A percentile compares a stretch with the other conserved stretches of the same genome.
These are phyloP conservation scores for Crucihimalaya himalaica DNA, from an alignment of 345 rosid genomes.

Conservation along the genomic window DNA sequence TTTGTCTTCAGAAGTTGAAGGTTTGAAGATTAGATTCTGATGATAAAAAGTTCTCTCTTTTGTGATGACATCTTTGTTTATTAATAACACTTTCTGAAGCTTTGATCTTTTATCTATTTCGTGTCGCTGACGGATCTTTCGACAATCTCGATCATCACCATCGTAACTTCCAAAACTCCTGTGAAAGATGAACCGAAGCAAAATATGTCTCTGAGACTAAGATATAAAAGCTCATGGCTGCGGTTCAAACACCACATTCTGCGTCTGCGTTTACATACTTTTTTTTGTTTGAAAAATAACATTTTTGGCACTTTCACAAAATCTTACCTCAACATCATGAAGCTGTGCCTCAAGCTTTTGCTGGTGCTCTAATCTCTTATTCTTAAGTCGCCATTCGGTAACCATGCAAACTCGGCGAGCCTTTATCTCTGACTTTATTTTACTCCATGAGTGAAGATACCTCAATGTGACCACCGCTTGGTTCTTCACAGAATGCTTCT, in stretches of 20 bases:
- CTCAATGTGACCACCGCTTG: slow-evolving; percentile 63
- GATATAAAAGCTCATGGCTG: not conserved
- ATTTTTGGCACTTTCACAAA: not conserved
- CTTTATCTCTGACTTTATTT: slow-evolving; percentile 64
- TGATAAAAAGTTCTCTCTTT: no score
- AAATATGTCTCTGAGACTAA: not conserved
- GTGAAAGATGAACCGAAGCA: no score
- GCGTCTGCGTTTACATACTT: no score
- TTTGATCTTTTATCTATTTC: no score
- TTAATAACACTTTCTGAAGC: no score
- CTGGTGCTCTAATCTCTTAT: slow-evolving; percentile 88
- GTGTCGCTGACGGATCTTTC: no score
- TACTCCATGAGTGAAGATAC: slow-evolving; percentile 88
- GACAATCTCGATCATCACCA: no score
- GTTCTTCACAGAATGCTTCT: slow-evolving; percentile 53
- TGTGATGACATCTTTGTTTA: no score
- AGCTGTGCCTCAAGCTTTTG: slow-evolving; percentile 92
- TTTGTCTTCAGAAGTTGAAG: no score
- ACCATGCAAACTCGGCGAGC: slow-evolving; percentile 82
- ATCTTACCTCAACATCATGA: slow-evolving; percentile 75
- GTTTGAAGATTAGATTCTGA: no score
- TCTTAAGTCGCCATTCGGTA: slow-evolving; percentile 64
- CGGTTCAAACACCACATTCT: not conserved
- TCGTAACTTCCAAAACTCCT: no score
- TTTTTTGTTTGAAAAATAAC: no score